Evolutionary conservation across 2,329 filamentous ascomycete species (phyloP).

Genomic region (Magnaporthiopsis rhizophila): DNA sequence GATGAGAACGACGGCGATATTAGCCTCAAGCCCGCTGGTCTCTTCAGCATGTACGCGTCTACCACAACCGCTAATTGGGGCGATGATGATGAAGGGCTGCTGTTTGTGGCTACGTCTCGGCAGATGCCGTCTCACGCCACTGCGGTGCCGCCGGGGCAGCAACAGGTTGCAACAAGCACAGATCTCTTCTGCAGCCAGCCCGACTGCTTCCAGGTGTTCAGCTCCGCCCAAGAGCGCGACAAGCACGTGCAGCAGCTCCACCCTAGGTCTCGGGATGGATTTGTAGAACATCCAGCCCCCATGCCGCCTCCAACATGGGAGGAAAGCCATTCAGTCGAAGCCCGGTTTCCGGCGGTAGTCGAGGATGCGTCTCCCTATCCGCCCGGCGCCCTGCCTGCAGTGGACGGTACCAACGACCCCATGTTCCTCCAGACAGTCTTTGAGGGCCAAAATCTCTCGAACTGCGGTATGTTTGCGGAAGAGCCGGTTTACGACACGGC

Average conservation of each 20-base stretch:
- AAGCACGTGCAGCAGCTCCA: not conserved
- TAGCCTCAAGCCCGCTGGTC: conserved; percentile 18
- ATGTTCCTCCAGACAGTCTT: not conserved
- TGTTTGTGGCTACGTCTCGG: not conserved
- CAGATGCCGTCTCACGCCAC: too few species aligned
- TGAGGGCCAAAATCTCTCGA: not conserved
- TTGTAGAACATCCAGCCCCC: not conserved
- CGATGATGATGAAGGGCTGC: not conserved
- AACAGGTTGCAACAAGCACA: not conserved
- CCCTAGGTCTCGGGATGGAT: not conserved
- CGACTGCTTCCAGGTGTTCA: not conserved
- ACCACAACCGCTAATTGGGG: not conserved
- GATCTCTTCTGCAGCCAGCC: not conserved
- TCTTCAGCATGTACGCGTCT: conserved; percentile 6
- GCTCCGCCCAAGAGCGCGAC: not conserved
- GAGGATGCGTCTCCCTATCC: not conserved
- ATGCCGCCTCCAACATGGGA: not conserved
- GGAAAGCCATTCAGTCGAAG: not conserved
- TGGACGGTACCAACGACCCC: not conserved
- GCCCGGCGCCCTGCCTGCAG: not conserved
- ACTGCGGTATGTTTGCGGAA: not conserved
- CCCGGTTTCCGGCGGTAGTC: not conserved
- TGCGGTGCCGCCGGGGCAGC: too few species aligned
- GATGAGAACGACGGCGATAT: conserved; percentile 7
- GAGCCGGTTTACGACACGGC: not conserved